Evolutionary conservation across 495 filamentous ascomycete genomes (phyloP).

Genomic region (Neurospora terricola): DNA sequence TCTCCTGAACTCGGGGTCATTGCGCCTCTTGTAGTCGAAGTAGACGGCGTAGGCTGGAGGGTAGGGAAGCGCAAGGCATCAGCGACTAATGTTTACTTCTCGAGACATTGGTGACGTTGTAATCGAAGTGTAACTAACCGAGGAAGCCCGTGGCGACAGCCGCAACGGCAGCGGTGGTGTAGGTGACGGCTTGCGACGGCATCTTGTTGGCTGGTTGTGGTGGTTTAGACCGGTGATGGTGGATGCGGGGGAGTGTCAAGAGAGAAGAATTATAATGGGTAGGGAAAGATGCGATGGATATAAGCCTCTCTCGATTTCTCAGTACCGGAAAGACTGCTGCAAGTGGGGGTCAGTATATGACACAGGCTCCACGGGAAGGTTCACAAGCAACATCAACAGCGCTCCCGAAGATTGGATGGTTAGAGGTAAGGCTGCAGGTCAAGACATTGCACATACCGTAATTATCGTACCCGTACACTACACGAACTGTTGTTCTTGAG

Average conservation of each 20-base stretch:
- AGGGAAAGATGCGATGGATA: neutral
- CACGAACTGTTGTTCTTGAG: neutral
- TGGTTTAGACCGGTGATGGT: constrained; percentile 1
- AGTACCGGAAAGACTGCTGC: neutral
- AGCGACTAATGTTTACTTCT: neutral
- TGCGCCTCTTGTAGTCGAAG: constrained; percentile 89
- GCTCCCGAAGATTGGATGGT: neutral
- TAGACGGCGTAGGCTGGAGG: constrained; percentile 64
- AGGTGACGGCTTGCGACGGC: constrained; percentile 58
- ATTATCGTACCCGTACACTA: neutral
- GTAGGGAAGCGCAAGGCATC: constrained; percentile 26
- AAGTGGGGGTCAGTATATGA: neutral
- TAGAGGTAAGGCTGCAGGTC: neutral
- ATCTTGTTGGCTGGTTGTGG: constrained; percentile 3
- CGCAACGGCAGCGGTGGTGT: constrained; percentile 64
- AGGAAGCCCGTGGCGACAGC: constrained; percentile 65
- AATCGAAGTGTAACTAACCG: constrained; percentile 41
- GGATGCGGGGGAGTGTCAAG: neutral
- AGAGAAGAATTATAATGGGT: neutral
- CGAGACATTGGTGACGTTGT: constrained; percentile 3
- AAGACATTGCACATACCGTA: neutral
- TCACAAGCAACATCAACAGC: neutral
- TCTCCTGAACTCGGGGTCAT: constrained; percentile 78
- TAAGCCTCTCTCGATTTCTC: neutral
- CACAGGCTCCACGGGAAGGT: neutral